A percentile compares a stretch with the other conserved stretches of the same genome.
Evolutionary conservation across 768 basidiomycete genomes (phyloP).

Genomic region (Termitomyces titanicus): DNA sequence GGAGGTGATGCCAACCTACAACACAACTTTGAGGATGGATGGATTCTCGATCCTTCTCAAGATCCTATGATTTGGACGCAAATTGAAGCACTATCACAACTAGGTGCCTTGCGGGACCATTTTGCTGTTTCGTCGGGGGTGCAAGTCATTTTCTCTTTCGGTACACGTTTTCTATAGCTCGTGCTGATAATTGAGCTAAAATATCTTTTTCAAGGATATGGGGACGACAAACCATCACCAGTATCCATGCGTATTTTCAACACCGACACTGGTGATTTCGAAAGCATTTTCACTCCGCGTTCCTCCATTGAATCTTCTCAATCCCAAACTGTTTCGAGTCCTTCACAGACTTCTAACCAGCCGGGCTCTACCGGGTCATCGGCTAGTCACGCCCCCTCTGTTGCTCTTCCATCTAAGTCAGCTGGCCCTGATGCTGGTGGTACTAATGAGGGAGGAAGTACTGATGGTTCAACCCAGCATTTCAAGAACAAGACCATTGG

Average conservation of each 20-base stretch:
- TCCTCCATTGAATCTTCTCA: conserved; percentile 21
- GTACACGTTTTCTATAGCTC: conserved; percentile 36
- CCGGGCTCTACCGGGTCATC: neutral
- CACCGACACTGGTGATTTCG: conserved; percentile 37
- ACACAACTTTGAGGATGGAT: conserved; percentile 60
- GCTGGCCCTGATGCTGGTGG: conserved; percentile 17
- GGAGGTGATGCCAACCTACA: conserved; percentile 61
- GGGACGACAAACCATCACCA: conserved; percentile 46
- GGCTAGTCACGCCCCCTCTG: neutral
- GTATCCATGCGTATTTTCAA: conserved; percentile 54
- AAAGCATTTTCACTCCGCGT: conserved; percentile 33
- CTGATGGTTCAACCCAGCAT: conserved; percentile 12
- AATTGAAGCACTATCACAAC: conserved; percentile 45
- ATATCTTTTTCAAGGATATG: conserved; percentile 38
- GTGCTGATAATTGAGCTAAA: neutral
- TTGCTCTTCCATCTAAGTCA: conserved; percentile 20
- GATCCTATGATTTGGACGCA: conserved; percentile 58
- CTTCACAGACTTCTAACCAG: conserved; percentile 27
- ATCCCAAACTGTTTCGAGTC: conserved; percentile 28
- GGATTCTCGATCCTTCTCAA: conserved; percentile 58
- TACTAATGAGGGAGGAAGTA: conserved; percentile 7
- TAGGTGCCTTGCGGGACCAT: conserved; percentile 72
- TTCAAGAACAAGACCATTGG: conserved; percentile 30
- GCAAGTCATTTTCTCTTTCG: conserved; percentile 74
- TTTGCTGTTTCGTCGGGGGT: conserved; percentile 59